Percentiles rank a stretch among this genome's conserved stretches.
Conservation (phyloP, 805 yeast genomes). For the Monosporozyma solicola region DNA sequence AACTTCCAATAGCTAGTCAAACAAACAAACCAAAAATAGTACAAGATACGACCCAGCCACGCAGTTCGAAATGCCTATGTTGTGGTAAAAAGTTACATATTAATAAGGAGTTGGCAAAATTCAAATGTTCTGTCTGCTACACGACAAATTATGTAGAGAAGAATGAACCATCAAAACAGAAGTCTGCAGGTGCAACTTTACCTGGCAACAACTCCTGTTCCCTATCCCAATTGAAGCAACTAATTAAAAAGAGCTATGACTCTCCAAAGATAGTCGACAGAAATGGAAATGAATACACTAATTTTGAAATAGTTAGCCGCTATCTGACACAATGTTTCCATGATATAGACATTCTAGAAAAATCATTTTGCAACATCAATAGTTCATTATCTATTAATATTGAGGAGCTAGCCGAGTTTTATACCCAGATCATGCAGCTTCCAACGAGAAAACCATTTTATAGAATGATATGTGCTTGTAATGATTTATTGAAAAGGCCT, state of each 20-base stretch:
- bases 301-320: conserved; percentile 40
- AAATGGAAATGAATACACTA: neutral
- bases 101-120: conserved; percentile 32
- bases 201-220: conserved; percentile 2
- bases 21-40: neutral
- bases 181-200: neutral
- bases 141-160: conserved; percentile 32
- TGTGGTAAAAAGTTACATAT: conserved; percentile 39
- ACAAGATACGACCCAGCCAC: neutral
- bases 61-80: conserved; percentile 32
- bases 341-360: conserved; percentile 39
- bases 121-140: conserved; percentile 55
- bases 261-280: neutral
- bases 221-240: conserved; percentile 2
- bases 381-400: conserved; percentile 35
- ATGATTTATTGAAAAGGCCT: conserved; percentile 46
- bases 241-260: conserved; percentile 4
- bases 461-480: conserved; percentile 43
- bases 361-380: conserved; percentile 37
- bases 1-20: neutral
- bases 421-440: conserved; percentile 36
- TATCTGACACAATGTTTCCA: conserved; percentile 41
- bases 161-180: neutral
- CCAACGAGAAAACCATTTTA: conserved; percentile 57
- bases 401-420: conserved; percentile 39